These are phyloP conservation scores for Tolypocladium tropicale DNA, from an alignment of 2,329 filamentous ascomycete species.

Conservation along the genomic window DNA sequence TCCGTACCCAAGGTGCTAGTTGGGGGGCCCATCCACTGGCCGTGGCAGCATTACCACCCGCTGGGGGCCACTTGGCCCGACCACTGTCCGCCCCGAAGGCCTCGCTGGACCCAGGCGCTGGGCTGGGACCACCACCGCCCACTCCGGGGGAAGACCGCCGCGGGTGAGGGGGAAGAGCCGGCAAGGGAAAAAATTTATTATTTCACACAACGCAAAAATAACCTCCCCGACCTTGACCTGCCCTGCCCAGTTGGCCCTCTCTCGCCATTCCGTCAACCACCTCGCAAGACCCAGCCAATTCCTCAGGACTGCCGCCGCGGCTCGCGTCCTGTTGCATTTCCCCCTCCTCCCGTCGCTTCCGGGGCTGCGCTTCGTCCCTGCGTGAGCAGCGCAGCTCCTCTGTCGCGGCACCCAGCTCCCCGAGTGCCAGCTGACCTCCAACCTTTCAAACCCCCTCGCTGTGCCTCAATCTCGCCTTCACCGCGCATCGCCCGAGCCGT, in stretches of 20 bases:
- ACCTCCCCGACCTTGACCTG: background rate
- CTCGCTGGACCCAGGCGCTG: background rate
- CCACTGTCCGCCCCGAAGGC: background rate
- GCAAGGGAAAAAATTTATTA: constrained; percentile 2
- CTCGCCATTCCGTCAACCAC: background rate
- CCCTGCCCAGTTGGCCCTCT: background rate
- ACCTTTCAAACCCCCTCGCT: background rate
- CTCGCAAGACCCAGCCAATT: background rate
- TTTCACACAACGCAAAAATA: constrained; percentile 1
- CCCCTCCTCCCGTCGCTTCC: background rate
- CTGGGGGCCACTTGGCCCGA: background rate
- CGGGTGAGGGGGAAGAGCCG: background rate
- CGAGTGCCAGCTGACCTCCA: background rate
- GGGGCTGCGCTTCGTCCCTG: constrained; percentile 2
- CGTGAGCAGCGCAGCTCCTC: constrained; percentile 1
- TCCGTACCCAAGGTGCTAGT: background rate
- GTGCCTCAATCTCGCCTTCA: background rate
- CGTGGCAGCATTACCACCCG: background rate
- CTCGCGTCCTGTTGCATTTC: background rate
- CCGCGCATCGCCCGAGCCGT: background rate
- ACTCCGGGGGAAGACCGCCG: background rate
- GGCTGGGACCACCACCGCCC: background rate
- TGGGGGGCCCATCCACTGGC: background rate
- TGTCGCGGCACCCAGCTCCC: background rate
- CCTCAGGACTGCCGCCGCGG: background rate